Conservation (phyloP, 805 yeast genomes). For the Teunomyces tritomae region DNA sequence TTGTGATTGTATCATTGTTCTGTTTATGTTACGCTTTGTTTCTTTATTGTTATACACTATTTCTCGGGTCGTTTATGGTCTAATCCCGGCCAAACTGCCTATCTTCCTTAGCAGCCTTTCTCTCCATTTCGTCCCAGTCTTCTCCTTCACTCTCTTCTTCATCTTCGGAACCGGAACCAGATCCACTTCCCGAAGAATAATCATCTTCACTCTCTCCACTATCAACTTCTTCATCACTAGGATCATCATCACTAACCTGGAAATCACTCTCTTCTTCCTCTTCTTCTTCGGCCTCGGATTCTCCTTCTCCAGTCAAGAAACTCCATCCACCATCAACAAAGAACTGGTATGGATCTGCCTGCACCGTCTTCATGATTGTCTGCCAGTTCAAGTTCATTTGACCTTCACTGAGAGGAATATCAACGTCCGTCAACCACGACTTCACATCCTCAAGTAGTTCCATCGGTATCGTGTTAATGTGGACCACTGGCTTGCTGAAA, state of each 20-base stretch:
- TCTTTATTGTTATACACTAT: too few species aligned
- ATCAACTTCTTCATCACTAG: constrained; percentile 59
- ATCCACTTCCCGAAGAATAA: constrained; percentile 33
- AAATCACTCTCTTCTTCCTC: constrained; percentile 71
- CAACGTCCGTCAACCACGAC: constrained; percentile 97
- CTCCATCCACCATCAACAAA: constrained; percentile 95
- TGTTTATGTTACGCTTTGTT: too few species aligned
- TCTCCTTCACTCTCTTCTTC: constrained; percentile 38
- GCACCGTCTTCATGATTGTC: constrained; percentile 90
- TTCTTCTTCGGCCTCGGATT: constrained; percentile 60
- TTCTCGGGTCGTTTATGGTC: too few species aligned
- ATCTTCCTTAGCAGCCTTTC: constrained; percentile 52
- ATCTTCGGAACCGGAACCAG: constrained; percentile 26
- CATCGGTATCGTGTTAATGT: constrained; percentile 92
- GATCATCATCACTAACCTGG: constrained; percentile 60
- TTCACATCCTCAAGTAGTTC: constrained; percentile 88
- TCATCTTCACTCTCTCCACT: constrained; percentile 48
- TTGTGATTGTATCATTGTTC: too few species aligned
- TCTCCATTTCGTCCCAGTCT: constrained; percentile 64
- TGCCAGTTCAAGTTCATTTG: constrained; percentile 95
- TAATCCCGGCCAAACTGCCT: constrained; percentile 26
- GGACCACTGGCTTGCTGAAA: constrained; percentile 81
- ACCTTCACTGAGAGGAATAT: constrained; percentile 91
- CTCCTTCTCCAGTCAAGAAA: constrained; percentile 86
- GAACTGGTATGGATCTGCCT: constrained; percentile 90